Evolutionary conservation across 441 rosid species (phyloP), one percentile per base, ranked within the genome.

Genomic region (Macaranga tanarius): DNA sequence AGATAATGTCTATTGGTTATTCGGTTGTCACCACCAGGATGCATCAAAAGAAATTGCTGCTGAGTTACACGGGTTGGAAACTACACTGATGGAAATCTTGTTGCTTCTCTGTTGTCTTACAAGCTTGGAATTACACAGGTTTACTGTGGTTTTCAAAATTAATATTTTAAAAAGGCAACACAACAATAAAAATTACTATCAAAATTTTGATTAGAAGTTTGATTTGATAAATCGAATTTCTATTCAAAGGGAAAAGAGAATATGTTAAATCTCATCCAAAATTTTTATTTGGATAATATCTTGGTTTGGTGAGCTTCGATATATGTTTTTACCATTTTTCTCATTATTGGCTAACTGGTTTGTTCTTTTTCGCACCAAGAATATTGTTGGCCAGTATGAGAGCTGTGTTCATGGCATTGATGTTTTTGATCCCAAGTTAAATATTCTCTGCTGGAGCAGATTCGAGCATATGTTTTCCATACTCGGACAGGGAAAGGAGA

Each of bases 381-480:
- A 83, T 60, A 88, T 77, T 26, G 88, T 86, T 19, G 89, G 92
- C 57, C 91, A 91, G 75, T 89, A 89, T 28, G 92, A 89, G 75
- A 87, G 90, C 85, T 91, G 86, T 60, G 88, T 86, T 62, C 90
- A 86, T 70, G 92, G 94, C 42, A 79, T 89, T 10, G 77, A 88
- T 78, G 92, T 91, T 66, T 91, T 88, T 61, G 87, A 89, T 78
- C 89, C 92, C 0, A 88, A 91, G 81, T 91, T 91, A 76, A 91
- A 89, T 62, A 89, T 91, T 86, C 60, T 86, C 97, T 60, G 94
- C 90, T 19, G 92, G 88, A n/a, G 91, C 89, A 62, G 91, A 89
- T 79, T 82, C 82, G 88, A 73, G 83, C 71, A 84, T 91, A 56
- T 88, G 86, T 62, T 91, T 88, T 76, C 88, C 92, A 0, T 89